phyloP scores from a whole-genome alignment of 768 basidiomycete genomes.

The Psilocybe azurescens region DNA sequence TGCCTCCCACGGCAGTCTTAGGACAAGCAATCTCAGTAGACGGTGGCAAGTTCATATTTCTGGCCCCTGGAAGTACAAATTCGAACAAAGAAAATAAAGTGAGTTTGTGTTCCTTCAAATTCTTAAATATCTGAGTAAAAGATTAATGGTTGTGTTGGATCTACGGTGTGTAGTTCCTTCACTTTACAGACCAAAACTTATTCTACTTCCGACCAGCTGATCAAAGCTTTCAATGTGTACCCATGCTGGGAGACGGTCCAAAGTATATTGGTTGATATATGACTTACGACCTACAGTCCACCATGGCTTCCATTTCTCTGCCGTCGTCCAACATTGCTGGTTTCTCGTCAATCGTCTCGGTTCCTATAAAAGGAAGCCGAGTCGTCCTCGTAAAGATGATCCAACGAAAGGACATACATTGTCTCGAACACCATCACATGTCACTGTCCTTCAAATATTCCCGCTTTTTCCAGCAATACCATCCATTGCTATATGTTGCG shows the following conservation, averaged over 20 bases:
- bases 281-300: constrained; percentile 1
- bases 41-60: constrained; percentile 29
- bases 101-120: background rate
- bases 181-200: constrained; percentile 13
- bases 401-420: too few species aligned
- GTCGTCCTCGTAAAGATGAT: background rate
- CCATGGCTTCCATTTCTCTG: background rate
- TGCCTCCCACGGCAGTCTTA: constrained; percentile 18
- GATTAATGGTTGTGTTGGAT: background rate
- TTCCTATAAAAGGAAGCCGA: background rate
- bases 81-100: constrained; percentile 2
- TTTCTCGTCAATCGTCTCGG: background rate
- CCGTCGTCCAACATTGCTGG: background rate
- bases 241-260: constrained; percentile 26
- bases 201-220: constrained; percentile 29
- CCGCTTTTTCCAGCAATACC: background rate
- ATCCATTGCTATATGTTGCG: constrained; percentile 24
- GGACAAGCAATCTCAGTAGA: constrained; percentile 25
- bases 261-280: constrained; percentile 24
- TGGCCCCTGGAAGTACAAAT: constrained; percentile 25
- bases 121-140: background rate
- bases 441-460: background rate
- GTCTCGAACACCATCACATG: background rate
- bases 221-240: constrained; percentile 22
- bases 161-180: constrained; percentile 2